These are phyloP conservation scores for Colletotrichum tamarilloi DNA, from an alignment of 2,329 filamentous ascomycete genomes.

Conservation along the genomic window DNA sequence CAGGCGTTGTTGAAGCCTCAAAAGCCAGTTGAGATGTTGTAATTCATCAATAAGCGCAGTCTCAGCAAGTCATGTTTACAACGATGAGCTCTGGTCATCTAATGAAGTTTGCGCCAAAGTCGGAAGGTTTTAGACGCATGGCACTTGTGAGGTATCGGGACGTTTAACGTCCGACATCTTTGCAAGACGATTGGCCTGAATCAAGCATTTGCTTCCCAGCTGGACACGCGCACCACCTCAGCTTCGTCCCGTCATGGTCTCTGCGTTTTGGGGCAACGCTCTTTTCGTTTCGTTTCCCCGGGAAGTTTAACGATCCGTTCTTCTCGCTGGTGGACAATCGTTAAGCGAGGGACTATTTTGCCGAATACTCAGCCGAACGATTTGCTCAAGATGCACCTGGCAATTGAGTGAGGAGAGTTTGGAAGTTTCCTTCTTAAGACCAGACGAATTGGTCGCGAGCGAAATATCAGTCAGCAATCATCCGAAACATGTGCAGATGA, in stretches of 20 bases:
- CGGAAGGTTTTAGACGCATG: constrained; percentile 2
- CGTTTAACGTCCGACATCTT: not conserved
- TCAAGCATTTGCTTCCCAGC: constrained; percentile 5
- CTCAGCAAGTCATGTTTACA: not conserved
- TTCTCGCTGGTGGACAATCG: not conserved
- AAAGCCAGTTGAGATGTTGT: not conserved
- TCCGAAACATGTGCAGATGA: not conserved
- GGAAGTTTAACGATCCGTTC: not conserved
- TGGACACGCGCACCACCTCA: constrained; percentile 12
- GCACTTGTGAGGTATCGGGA: constrained; percentile 10
- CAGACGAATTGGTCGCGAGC: not conserved
- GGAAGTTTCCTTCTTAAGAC: not conserved
- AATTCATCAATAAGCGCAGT: not conserved
- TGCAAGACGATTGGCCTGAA: not conserved
- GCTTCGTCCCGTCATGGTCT: constrained; percentile 23
- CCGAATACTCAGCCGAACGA: not conserved
- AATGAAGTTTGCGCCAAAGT: constrained; percentile 9
- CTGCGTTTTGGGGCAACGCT: not conserved
- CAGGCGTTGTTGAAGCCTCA: not conserved
- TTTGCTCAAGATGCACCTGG: not conserved
- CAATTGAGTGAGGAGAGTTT: too few relatives aligned
- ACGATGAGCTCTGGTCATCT: not conserved
- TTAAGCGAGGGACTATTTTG: not conserved
- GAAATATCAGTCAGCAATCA: not conserved
- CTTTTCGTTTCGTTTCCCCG: constrained; percentile 15